phyloP scores from a whole-genome alignment of 169 alveolate genomes.

The Plasmodium vivax region DNA sequence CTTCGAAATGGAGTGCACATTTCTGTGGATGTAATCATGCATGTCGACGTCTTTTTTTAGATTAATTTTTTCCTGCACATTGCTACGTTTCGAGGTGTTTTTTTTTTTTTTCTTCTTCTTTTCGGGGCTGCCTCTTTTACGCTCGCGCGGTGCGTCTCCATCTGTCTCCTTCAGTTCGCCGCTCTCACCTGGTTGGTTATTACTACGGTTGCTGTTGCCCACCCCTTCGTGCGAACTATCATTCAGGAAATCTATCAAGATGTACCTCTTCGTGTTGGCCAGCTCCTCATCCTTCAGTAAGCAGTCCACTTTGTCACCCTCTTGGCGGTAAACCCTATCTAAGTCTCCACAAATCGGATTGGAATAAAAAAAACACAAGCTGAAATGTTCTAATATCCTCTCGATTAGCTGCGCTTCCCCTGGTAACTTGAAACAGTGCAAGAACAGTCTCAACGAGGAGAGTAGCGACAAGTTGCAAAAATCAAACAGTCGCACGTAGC shows the following conservation, averaged over 20 bases:
- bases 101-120: neutral
- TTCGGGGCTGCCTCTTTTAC: neutral
- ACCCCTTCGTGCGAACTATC: conserved; percentile 55
- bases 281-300: conserved; percentile 58
- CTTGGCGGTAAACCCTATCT: conserved; percentile 27
- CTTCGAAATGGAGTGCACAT: conserved; percentile 48
- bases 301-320: conserved; percentile 26
- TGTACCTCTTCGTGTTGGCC: conserved; percentile 67
- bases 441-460: conserved; percentile 86
- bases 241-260: conserved; percentile 87
- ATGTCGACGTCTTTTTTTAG: conserved; percentile 56
- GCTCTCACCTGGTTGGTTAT: neutral
- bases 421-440: conserved; percentile 90
- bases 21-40: conserved; percentile 33
- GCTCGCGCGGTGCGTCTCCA: conserved; percentile 24
- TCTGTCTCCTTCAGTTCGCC: neutral
- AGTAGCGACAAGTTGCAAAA: conserved; percentile 88
- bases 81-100: neutral
- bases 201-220: neutral
- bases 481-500: conserved; percentile 84
- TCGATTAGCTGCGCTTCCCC: conserved; percentile 94
- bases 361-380: conserved; percentile 60
- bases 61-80: conserved; percentile 42
- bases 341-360: conserved; percentile 65
- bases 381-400: conserved; percentile 88